These are phyloP conservation scores for Epichloe gansuensis DNA, from an alignment of 2,329 filamentous ascomycete species.

Conservation along the genomic window DNA sequence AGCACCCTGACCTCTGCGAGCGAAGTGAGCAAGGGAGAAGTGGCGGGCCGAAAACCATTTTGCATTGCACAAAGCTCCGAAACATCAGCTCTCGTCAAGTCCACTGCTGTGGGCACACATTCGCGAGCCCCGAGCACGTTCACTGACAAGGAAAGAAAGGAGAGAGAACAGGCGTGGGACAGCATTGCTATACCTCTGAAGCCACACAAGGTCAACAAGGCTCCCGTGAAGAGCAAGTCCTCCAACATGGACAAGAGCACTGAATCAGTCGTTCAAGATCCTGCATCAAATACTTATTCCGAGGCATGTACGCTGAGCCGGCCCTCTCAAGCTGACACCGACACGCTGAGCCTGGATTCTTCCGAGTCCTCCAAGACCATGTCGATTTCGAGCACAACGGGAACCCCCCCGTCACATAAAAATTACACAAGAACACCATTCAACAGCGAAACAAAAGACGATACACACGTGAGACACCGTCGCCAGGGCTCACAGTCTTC, in stretches of 20 bases:
- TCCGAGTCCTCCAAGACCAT: constrained; percentile 1
- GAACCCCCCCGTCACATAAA: background rate
- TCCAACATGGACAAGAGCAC: background rate
- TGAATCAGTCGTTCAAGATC: background rate
- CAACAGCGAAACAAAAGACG: background rate
- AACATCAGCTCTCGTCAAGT: background rate
- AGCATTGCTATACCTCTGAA: constrained; percentile 22
- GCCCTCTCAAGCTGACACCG: background rate
- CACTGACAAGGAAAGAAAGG: constrained; percentile 19
- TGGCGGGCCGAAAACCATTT: background rate
- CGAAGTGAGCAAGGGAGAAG: background rate
- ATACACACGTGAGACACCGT: background rate
- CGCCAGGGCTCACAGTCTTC: background rate
- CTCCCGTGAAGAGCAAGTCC: background rate
- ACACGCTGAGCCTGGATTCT: background rate
- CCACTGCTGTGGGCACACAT: background rate
- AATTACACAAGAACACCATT: background rate
- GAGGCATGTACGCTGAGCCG: background rate
- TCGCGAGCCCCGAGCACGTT: constrained; percentile 12
- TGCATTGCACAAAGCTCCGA: background rate
- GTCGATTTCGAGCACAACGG: constrained; percentile 1
- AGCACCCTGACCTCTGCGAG: background rate
- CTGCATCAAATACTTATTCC: background rate
- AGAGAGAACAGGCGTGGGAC: constrained; percentile 20
- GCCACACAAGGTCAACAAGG: constrained; percentile 8